Base-by-base conservation (phyloP, 805 yeast species). In the Clavispora asparagi region DNA sequence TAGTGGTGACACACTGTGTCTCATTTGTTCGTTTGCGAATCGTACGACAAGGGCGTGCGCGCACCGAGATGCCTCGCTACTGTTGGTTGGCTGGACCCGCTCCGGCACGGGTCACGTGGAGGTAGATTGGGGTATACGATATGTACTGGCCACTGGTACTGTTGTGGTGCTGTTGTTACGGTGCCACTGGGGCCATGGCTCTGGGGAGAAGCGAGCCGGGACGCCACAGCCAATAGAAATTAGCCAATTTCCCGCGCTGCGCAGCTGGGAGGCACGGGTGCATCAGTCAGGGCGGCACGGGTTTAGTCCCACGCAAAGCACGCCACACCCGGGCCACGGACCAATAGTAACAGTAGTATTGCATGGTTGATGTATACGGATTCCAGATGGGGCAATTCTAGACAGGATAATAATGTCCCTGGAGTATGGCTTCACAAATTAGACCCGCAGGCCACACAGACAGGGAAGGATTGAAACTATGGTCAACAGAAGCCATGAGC, bases 1-100 rank as follows among this genome's bases (percentile, higher is more conserved):
- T 16, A n/a, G 39, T 29, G 36, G 38, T 25, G 14, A 6, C n/a
- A 12, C 19, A 39, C 7, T 28, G 7, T 33, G 41, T 16, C 37
- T 36, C 28, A 25, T 45, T 44, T 31, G 39, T 35, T 19, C 17
- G 19, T 9, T 41, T 39, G 48, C 43, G 46, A 46, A 47, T 49
- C 53, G 43, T 49, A 47, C 53, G 50, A 49, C 41, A 40, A n/a
- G 39, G 45, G 28, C 53, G 53, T 49, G 53, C 48, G 53, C 44
- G 39, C 19, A 40, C 52, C 52, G 47, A 29, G 40, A 36, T 41
- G 43, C 17, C 28, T 23, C 39, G 19, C 39, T 31, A 31, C 37
- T 33, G 37, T 33, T 17, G 37, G 37, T 11, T 33, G 25, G 37
- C 9, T 16, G 25, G 23, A 23, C 25, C 37, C 8, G 17, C 17